Evolutionary conservation across 2,329 filamentous ascomycete genomes (phyloP).

Genomic region (Penicillium sp.): DNA sequence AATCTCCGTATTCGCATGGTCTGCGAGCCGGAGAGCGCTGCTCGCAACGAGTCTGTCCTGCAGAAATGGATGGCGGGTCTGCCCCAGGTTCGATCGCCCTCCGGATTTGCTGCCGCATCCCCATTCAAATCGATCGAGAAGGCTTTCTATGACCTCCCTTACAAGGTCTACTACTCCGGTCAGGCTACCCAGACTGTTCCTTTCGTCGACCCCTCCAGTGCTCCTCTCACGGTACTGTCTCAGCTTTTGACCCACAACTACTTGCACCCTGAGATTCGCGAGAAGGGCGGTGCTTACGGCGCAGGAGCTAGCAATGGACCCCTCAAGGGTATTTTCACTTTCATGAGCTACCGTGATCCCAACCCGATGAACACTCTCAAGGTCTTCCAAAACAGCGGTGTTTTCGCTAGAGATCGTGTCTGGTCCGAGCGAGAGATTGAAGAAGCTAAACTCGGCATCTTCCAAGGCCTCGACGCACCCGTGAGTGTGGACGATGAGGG

Average conservation of each 20-base stretch:
- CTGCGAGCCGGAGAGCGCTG: conserved; percentile 72
- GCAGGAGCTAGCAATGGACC: conserved; percentile 81
- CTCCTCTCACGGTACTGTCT: conserved; percentile 81
- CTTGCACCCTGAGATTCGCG: conserved; percentile 93
- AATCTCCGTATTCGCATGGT: conserved; percentile 78
- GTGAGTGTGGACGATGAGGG: conserved; percentile 84
- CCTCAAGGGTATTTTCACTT: conserved; percentile 82
- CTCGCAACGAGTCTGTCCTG: conserved; percentile 68
- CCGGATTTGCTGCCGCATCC: conserved; percentile 28
- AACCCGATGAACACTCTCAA: conserved; percentile 85
- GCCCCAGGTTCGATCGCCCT: conserved; percentile 46
- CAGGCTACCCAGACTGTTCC: conserved; percentile 78
- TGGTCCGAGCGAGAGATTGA: conserved; percentile 87
- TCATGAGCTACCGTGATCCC: conserved; percentile 95
- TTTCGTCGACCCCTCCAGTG: conserved; percentile 72
- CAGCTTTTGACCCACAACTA: conserved; percentile 95
- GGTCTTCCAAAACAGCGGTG: conserved; percentile 78
- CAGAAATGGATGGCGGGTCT: conserved; percentile 66
- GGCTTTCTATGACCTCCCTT: conserved; percentile 89
- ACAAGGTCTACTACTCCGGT: conserved; percentile 94
- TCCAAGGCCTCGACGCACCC: conserved; percentile 88
- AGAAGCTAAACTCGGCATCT: conserved; percentile 92
- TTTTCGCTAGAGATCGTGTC: conserved; percentile 75
- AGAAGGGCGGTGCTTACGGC: conserved; percentile 95
- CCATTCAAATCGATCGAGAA: conserved; percentile 51